phyloP scores from a whole-genome alignment of 2,329 filamentous ascomycete genomes.

The Phialemonium atrogriseum region DNA sequence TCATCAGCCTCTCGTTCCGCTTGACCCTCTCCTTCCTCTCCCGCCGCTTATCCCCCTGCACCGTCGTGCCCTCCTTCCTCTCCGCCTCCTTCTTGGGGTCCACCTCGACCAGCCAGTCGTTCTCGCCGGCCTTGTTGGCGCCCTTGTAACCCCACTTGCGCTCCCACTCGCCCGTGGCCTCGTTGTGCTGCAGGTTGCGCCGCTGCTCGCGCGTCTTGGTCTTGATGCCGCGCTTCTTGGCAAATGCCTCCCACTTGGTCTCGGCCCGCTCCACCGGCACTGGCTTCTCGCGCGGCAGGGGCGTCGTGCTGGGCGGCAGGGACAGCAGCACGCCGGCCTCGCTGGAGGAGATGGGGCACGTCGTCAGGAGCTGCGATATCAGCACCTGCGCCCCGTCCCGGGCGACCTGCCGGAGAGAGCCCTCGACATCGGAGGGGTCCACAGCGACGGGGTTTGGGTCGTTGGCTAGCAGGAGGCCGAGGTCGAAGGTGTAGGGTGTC shows the following conservation, averaged over 20 bases:
- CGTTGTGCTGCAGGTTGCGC: slow-evolving; percentile 72
- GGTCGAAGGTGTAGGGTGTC: slow-evolving; percentile 86
- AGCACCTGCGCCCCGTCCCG: slow-evolving; percentile 87
- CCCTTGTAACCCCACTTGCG: slow-evolving; percentile 94
- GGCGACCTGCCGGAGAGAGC: slow-evolving; percentile 62
- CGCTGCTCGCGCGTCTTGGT: slow-evolving; percentile 73
- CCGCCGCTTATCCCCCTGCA: slow-evolving; percentile 53
- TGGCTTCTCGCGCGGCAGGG: slow-evolving; percentile 84
- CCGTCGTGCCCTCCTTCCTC: slow-evolving; percentile 52
- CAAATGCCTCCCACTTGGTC: slow-evolving; percentile 95
- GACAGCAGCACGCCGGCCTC: slow-evolving; percentile 65
- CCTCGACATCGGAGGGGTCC: slow-evolving; percentile 48
- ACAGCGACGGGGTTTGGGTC: slow-evolving; percentile 76
- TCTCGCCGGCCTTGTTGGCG: slow-evolving; percentile 74
- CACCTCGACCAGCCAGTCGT: slow-evolving; percentile 88
- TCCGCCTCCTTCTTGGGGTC: slow-evolving; percentile 64
- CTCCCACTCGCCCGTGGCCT: slow-evolving; percentile 78
- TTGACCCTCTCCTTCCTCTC: slow-evolving; percentile 61
- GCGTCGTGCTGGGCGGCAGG: slow-evolving; percentile 62
- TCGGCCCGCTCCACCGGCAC: slow-evolving; percentile 72
- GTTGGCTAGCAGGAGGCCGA: slow-evolving; percentile 78
- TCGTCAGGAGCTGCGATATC: slow-evolving; percentile 88
- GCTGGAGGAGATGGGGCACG: slow-evolving; percentile 69
- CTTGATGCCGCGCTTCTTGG: slow-evolving; percentile 93
- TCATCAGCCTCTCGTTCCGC: slow-evolving; percentile 62